Evolutionary conservation across 2,329 filamentous ascomycete genomes (phyloP), one percentile per base, ranked within the genome.

Genomic region (Pezizomycotina sp.): DNA sequence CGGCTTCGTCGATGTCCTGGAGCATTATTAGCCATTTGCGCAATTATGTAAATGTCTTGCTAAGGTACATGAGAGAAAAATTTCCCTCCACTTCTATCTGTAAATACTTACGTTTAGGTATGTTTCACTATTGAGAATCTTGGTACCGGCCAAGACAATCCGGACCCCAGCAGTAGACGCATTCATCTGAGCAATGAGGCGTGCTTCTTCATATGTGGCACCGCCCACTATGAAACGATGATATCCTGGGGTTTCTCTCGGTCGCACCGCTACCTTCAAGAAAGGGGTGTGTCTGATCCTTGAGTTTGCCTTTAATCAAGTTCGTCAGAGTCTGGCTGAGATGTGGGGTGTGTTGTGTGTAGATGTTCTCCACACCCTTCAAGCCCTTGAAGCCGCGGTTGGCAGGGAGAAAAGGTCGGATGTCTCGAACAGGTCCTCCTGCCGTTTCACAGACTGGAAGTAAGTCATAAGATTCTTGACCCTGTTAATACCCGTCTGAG

Each of bases 281-380:
- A 53, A 95, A 98, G 0, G 89, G 91, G 53, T 92, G 95, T 45
- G 89, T 72, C 47, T 83, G 71, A 52, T 92, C 81, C 51, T 74
- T 77, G 40, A 98, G 60, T 19, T 79, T 72, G 0, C 89, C 91
- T 55, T 92, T 93, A 61, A 95, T 84, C 33, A 98, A 63, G 50
- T 86, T 86, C 54, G 93, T 86, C 12, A 98, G 61, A 1, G 83
- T 95, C 15, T 70, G 69, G 56, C 93, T 84, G 10, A 98, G 59
- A 14, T 82, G 68, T 0, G 91, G 83, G 4, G 82, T 91, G 57
- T 98, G 89, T 56, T 98, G 91, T 0, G 89, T 98, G 56, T 98
- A 98, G 18, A 98, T 89, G 51, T 98, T 98, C 56, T 98, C 91
- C 1, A 98, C 89, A 2, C 89, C 89, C 54, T 95, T 93, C 9